Base-by-base conservation (phyloP, 768 basidiomycete species). In the Kwoniella pini region DNA sequence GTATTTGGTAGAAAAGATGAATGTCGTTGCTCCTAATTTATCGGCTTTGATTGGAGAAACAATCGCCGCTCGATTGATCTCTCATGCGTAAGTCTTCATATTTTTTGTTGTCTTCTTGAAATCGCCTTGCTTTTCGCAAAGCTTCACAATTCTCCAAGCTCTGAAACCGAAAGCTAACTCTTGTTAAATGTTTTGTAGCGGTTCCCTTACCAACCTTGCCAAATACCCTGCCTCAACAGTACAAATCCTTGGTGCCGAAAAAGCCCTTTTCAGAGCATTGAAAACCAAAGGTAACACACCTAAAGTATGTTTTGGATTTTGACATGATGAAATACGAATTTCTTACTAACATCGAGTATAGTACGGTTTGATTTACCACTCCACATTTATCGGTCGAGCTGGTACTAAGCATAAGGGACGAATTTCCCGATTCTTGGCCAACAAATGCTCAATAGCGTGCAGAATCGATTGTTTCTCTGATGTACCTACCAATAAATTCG, bases 261-360 rank as follows among this genome's bases (percentile, higher is more conserved):
- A 98, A 80, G 95, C 95, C 1, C 83, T 98, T 26, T 98, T 98
- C 85, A 82, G 95, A 55, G 95, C 95, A 0, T 82, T 98, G 74
- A 98, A 98, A 83, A 97, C 95, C 30, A 98, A 97, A 80, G 95
- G 95, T 15, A 97, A 98, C 79, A 99, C 95, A 0, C 94, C 95
- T 40, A 96, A 96, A 83, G 91, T 91, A 67, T 53, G 79, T 72
- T 21, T n/a, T n/a, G 13, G 51, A 13, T 27, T 12, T 0, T 28
- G 3, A 10, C 4, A 21, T 36, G 4, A 21, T 26, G 28, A 21
- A 2, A 11, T 11, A 13, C 13, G 9, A 17, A 31, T 4, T 3
- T 21, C 42, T 21, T 26, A n/a, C 42, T 40, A 19, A 26, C 26
- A 4, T 9, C 1, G 2, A 26, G 4, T 15, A 13, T 76, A 97